phyloP scores from a whole-genome alignment of 2,329 filamentous ascomycete species.

The Podosphaera xanthii region DNA sequence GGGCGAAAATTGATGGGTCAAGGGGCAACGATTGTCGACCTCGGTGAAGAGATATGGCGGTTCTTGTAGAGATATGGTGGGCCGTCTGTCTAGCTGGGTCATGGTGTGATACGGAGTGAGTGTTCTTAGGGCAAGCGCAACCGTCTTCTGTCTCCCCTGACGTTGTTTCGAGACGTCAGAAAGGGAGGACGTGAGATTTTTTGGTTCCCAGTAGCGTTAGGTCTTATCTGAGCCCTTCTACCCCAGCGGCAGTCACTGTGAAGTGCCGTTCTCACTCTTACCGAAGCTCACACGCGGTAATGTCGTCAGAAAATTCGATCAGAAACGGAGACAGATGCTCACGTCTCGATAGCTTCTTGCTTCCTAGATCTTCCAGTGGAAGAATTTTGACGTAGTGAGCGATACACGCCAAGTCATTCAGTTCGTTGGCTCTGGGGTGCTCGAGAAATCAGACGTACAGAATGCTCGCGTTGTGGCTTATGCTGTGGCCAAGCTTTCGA shows the following conservation, averaged over 20 bases:
- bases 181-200: slow-evolving; percentile 8
- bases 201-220: slow-evolving; percentile 6
- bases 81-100: slow-evolving; percentile 14
- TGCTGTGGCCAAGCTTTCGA: slow-evolving; percentile 12
- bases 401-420: neutral
- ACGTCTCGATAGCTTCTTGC: slow-evolving; percentile 3
- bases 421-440: neutral
- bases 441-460: slow-evolving; percentile 8
- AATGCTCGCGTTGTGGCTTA: slow-evolving; percentile 13
- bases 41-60: slow-evolving; percentile 5
- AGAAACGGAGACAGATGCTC: neutral
- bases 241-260: slow-evolving; percentile 9
- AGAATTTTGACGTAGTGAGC: slow-evolving; percentile 2
- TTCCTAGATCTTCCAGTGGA: slow-evolving; percentile 5
- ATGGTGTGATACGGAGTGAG: slow-evolving; percentile 8
- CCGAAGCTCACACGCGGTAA: slow-evolving; percentile 7
- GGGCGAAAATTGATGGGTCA: slow-evolving; percentile 2
- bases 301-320: slow-evolving; percentile 4
- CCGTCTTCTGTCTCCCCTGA: slow-evolving; percentile 7
- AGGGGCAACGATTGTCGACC: slow-evolving; percentile 4
- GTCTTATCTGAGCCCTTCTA: slow-evolving; percentile 4
- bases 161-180: slow-evolving; percentile 10
- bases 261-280: slow-evolving; percentile 8
- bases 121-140: slow-evolving; percentile 6
- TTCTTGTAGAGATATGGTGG: slow-evolving; percentile 9